Conservation (phyloP, 768 basidiomycete genomes). For the Mycena metata region DNA sequence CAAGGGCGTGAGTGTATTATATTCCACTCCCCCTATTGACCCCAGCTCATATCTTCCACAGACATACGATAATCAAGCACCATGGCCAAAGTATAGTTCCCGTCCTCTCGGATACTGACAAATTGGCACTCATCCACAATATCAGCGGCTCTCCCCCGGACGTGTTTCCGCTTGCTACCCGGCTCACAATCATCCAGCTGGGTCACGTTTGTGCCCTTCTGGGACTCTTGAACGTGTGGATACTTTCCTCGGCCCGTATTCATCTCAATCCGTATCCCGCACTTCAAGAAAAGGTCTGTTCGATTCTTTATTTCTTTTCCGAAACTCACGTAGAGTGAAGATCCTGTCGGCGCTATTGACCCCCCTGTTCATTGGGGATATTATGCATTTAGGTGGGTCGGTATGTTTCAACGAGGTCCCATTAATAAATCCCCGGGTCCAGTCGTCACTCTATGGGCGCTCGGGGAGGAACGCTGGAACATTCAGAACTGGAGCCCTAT, state of each 20-base stretch:
- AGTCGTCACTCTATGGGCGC: slow-evolving; percentile 77
- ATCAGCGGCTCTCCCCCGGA: slow-evolving; percentile 56
- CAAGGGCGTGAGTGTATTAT: slow-evolving; percentile 60
- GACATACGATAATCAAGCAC: slow-evolving; percentile 83
- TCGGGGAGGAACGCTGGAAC: slow-evolving; percentile 79
- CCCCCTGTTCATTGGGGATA: slow-evolving; percentile 78
- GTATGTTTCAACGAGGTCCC: no score
- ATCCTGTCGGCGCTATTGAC: slow-evolving; percentile 72
- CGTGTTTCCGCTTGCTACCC: slow-evolving; percentile 68
- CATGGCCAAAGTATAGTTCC: slow-evolving; percentile 63
- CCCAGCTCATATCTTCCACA: slow-evolving; percentile 45
- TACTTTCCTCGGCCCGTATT: slow-evolving; percentile 71
- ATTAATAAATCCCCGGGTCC: slow-evolving; percentile 42
- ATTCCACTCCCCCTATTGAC: slow-evolving; percentile 12
- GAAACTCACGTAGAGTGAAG: slow-evolving; percentile 47
- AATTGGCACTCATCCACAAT: slow-evolving; percentile 4
- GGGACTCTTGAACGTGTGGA: slow-evolving; percentile 77
- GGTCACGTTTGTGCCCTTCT: slow-evolving; percentile 83
- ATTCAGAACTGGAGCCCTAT: slow-evolving; percentile 74
- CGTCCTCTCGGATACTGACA: not conserved
- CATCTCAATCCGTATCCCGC: slow-evolving; percentile 71
- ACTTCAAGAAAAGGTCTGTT: slow-evolving; percentile 66
- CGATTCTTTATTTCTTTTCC: not conserved
- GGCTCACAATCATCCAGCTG: slow-evolving; percentile 80
- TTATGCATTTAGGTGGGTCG: slow-evolving; percentile 57